A percentile compares a stretch with the other conserved stretches of the same genome.
Conservation (phyloP, 2,329 filamentous ascomycete genomes). For the Exophiala alcalophila region DNA sequence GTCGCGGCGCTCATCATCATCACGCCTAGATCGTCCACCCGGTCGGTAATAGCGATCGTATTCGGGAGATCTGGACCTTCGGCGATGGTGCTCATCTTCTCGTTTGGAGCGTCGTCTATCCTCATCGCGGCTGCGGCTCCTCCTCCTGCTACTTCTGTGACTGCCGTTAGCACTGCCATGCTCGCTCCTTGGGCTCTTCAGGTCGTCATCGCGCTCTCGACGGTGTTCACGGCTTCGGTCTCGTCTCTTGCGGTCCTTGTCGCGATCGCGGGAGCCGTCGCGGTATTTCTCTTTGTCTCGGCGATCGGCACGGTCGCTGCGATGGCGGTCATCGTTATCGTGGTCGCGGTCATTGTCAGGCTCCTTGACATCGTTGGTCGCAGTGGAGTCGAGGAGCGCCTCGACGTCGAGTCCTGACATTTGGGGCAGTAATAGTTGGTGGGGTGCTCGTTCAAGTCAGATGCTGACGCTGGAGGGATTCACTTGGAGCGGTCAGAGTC, state of each 20-base stretch:
- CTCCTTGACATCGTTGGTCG: conserved; percentile 46
- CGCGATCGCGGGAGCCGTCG: conserved; percentile 56
- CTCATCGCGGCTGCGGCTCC: conserved; percentile 75
- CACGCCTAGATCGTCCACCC: conserved; percentile 47
- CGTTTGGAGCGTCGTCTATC: conserved; percentile 71
- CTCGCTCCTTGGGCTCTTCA: conserved; percentile 70
- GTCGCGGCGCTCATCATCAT: conserved; percentile 48
- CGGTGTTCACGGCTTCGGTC: conserved; percentile 57
- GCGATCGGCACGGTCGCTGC: conserved; percentile 54
- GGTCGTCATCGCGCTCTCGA: conserved; percentile 52
- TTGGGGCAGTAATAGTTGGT: conserved; percentile 34
- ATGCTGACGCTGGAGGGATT: conserved; percentile 15
- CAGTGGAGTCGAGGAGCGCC: conserved; percentile 82
- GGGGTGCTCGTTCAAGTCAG: conserved; percentile 8
- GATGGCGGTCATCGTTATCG: conserved; percentile 52
- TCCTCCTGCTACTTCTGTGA: conserved; percentile 70
- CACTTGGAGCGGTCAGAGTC: conserved; percentile 28
- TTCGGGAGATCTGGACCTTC: conserved; percentile 69
- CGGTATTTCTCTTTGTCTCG: conserved; percentile 57
- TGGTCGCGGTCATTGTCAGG: conserved; percentile 48
- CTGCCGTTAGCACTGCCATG: conserved; percentile 66
- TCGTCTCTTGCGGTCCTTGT: conserved; percentile 58
- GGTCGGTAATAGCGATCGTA: conserved; percentile 57
- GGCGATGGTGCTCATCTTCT: conserved; percentile 61
- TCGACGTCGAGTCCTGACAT: conserved; percentile 80